Evolutionary conservation across 257 asterid genomes (phyloP).

Genomic region (Coffea canephora): DNA sequence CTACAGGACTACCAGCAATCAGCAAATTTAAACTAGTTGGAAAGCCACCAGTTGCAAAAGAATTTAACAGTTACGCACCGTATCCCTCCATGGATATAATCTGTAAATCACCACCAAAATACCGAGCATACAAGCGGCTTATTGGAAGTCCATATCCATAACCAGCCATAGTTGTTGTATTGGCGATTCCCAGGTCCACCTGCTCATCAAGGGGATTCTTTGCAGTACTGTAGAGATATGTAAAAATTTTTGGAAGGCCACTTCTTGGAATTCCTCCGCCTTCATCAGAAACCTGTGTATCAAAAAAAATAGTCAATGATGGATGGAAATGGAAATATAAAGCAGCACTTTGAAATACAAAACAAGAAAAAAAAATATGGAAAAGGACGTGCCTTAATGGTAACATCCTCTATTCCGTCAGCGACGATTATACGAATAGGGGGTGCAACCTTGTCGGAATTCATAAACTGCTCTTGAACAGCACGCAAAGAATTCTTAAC

Average conservation of each 20-base stretch:
- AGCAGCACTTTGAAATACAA: background rate
- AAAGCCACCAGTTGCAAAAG: background rate
- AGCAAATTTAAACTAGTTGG: background rate
- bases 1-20: background rate
- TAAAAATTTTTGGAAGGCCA: slow-evolving; percentile 80
- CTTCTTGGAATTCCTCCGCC: slow-evolving; percentile 99
- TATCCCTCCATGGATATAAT: slow-evolving; percentile 98
- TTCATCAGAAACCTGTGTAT: slow-evolving; percentile 80
- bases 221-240: slow-evolving; percentile 92
- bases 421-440: slow-evolving; percentile 89
- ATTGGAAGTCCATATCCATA: slow-evolving; percentile 94
- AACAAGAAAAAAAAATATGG: background rate
- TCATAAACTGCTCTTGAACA: slow-evolving; percentile 80
- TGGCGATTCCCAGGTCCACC: slow-evolving; percentile 57
- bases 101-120: slow-evolving; percentile 93
- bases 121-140: slow-evolving; percentile 89
- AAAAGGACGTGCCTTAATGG: slow-evolving; percentile 63
- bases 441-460: slow-evolving; percentile 80
- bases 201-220: slow-evolving; percentile 68
- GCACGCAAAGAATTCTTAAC: slow-evolving; percentile 96
- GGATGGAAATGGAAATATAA: background rate
- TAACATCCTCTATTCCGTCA: slow-evolving; percentile 94
- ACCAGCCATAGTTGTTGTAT: slow-evolving; percentile 74
- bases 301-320: slow-evolving; percentile 1
- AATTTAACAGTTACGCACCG: slow-evolving; percentile 39